Conservation (phyloP, 2,329 filamentous ascomycete genomes). For the Trichoderma polysporum region DNA sequence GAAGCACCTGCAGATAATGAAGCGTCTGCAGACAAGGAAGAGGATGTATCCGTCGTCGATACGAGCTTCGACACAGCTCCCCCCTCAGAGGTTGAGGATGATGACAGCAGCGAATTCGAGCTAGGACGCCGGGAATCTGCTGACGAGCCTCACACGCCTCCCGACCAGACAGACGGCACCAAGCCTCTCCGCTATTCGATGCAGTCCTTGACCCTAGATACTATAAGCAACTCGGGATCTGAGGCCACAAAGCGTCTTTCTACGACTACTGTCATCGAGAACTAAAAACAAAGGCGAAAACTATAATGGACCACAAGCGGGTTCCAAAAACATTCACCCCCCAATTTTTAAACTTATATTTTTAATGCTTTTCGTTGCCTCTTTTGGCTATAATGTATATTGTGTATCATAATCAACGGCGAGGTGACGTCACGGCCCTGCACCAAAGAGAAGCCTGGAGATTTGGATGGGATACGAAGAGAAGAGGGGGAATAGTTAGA, state of each 20-base stretch:
- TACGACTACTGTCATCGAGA: constrained; percentile 23
- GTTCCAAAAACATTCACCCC: neutral
- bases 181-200: constrained; percentile 30
- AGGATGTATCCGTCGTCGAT: neutral
- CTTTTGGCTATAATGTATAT: constrained; percentile 26
- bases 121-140: neutral
- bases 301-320: neutral
- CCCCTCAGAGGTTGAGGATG: constrained; percentile 12
- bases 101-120: constrained; percentile 17
- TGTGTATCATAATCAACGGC: constrained; percentile 23
- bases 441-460: neutral
- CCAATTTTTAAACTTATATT: neutral
- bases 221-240: constrained; percentile 15
- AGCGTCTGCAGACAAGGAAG: neutral
- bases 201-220: constrained; percentile 30
- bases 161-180: constrained; percentile 31
- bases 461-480: neutral
- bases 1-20: neutral
- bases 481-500: neutral
- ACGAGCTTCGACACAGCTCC: constrained; percentile 5
- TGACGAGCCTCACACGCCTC: constrained; percentile 33
- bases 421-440: constrained; percentile 4
- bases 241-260: constrained; percentile 30
- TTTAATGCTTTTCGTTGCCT: constrained; percentile 7
- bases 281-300: neutral